phyloP scores from a whole-genome alignment of 2,329 filamentous ascomycete species.

The Botrytis porri region DNA sequence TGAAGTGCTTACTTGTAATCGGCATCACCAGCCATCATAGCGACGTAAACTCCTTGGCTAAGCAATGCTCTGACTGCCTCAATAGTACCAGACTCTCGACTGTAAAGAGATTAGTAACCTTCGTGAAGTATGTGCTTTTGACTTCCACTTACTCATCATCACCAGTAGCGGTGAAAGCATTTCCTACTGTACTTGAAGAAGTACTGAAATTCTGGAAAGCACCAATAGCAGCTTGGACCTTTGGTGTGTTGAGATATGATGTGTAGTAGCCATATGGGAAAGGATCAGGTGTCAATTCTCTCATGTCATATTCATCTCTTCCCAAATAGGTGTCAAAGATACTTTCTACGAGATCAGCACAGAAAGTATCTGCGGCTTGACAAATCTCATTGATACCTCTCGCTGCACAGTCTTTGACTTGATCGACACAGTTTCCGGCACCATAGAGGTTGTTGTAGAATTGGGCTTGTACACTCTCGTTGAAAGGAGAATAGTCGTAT shows the following conservation, averaged over 20 bases:
- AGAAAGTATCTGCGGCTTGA: slow-evolving; percentile 49
- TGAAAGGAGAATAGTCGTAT: slow-evolving; percentile 53
- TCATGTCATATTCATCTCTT: slow-evolving; percentile 59
- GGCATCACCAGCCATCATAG: slow-evolving; percentile 60
- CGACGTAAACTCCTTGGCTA: slow-evolving; percentile 60
- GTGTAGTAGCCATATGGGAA: slow-evolving; percentile 56
- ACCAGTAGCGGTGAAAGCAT: slow-evolving; percentile 47
- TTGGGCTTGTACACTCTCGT: slow-evolving; percentile 46
- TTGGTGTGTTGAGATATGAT: slow-evolving; percentile 55
- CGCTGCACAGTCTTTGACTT: slow-evolving; percentile 52
- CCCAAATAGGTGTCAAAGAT: slow-evolving; percentile 50
- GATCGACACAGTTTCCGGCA: slow-evolving; percentile 57
- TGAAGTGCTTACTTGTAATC: slow-evolving; percentile 46
- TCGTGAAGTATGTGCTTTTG: neutral
- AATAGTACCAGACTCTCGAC: slow-evolving; percentile 46
- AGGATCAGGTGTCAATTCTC: slow-evolving; percentile 53
- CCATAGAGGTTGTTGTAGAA: slow-evolving; percentile 61
- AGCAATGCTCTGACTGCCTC: slow-evolving; percentile 55
- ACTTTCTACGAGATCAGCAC: slow-evolving; percentile 50
- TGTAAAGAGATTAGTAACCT: slow-evolving; percentile 23
- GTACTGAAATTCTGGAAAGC: slow-evolving; percentile 57
- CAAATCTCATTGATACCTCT: slow-evolving; percentile 52
- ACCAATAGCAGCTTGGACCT: slow-evolving; percentile 56
- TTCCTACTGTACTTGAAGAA: slow-evolving; percentile 43
- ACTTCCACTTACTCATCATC: slow-evolving; percentile 40